Base-by-base conservation (phyloP, 2,329 filamentous ascomycete species). In the Simplicillium sp. region DNA sequence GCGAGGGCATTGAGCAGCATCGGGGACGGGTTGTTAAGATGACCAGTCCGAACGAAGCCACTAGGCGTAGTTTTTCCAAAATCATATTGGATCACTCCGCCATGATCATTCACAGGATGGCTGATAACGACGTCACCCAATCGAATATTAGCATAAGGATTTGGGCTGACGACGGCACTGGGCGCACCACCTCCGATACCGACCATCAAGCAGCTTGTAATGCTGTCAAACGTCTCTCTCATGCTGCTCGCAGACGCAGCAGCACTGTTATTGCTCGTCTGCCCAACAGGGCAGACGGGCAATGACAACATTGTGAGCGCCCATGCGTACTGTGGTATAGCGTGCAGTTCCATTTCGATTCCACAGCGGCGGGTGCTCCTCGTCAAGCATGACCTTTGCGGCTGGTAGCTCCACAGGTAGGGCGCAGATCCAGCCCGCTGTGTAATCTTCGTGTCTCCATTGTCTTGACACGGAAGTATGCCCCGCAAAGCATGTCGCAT, bases 51-150 rank as follows among this genome's bases (percentile, higher is more conserved):
- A 5, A n/a, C 31, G 12, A 13, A n/a, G 31, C 15, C 31, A 13
- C 31, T 15, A 7, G 12, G 15, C 31, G 41, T 25, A 7, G 36
- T 29, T 14, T 48, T 50, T 2, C 37, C 34, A 8, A 42, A 36
- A 20, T 51, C 47, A 13, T 47, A 45, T 28, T 49, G 41, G 11
- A 43, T 16, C 4, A 47, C 40, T 12, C 45, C 45, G 11, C 41
- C 39, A 2, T 34, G 36, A 1, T 38, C 4, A 3, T 12, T 15
- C 1, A 17, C 34, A 0, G 47, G 47, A 4, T 39, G 20, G 41
- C 50, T 48, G 6, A 56, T 48, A 1, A 52, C 51, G 11, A 54
- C 41, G 38, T 56, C 51, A 3, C 53, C 56, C 2, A 58, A 47
- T 2, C 54, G 48, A 11, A 59, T 48, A 42, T 57, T 25, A 25